Evolutionary conservation across 2,329 filamentous ascomycete species (phyloP).

Genomic region (Trichoderma guizhouense): DNA sequence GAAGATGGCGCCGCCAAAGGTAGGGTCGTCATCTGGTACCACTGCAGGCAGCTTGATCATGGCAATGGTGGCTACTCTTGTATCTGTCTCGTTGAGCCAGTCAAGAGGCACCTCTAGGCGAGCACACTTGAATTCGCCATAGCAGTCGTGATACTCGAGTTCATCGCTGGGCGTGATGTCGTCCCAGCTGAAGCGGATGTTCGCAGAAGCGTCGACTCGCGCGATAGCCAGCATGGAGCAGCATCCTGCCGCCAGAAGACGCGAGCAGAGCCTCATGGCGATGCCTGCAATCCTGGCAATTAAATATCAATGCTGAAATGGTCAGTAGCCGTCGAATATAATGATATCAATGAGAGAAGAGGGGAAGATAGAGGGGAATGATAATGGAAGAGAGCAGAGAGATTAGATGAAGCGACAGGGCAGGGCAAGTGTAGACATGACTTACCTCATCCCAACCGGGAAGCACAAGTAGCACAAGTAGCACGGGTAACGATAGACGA

Average conservation of each 20-base stretch:
- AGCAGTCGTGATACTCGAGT: slow-evolving; percentile 41
- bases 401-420: neutral
- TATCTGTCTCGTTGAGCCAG: slow-evolving; percentile 35
- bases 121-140: slow-evolving; percentile 38
- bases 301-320: neutral
- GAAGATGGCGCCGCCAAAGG: slow-evolving; percentile 43
- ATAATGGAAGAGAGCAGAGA: neutral
- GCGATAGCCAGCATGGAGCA: slow-evolving; percentile 50
- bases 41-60: slow-evolving; percentile 40
- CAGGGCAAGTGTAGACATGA: neutral
- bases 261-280: slow-evolving; percentile 5
- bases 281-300: neutral
- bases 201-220: neutral
- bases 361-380: neutral
- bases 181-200: slow-evolving; percentile 35
- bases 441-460: neutral
- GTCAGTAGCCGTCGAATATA: neutral
- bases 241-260: slow-evolving; percentile 29
- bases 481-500: neutral
- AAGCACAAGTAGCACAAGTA: neutral
- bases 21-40: slow-evolving; percentile 36
- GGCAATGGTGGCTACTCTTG: slow-evolving; percentile 37
- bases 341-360: neutral
- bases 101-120: slow-evolving; percentile 43
- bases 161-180: slow-evolving; percentile 33